Base-by-base conservation (phyloP, 176 grass and related monocot genomes). In the Carex littledalei region DNA sequence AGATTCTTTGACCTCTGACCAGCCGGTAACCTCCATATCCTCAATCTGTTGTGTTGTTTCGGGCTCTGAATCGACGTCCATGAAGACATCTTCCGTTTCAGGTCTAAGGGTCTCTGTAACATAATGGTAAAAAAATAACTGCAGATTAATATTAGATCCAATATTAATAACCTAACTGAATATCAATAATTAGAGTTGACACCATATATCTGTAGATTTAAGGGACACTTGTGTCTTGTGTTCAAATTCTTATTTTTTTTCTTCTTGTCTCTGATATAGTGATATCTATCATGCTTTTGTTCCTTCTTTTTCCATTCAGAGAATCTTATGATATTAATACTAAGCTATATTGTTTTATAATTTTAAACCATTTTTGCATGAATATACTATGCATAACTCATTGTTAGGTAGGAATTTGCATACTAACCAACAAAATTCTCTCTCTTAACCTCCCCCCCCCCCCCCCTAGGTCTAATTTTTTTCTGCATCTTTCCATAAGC, bases 1-100 rank as follows among this genome's bases (percentile, higher is more conserved):
- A 22, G 62, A 88, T 73, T 90, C 90, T 86, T 86, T 77, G 78
- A 92, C 75, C 31, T 86, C 81, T 76, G 84, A 70, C 88, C 82
- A 85, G 67, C 39, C 79, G 20, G 59, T 57, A 29, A 89, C 89
- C 78, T 80, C 85, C 82, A 86, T 89, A 80, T 87, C 78, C 86
- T 81, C 35, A 69, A 73, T 54, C 70, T 76, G 34, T 32, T 68
- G 58, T 88, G 82, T 67, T 71, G 87, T 67, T 76, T 88, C 84
- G 13, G 87, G 82, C 69, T 85, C 82, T 13, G 88, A 88, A 55
- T 95, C 89, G 43, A 92, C 90, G 85, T 98, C 95, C 95, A 92
- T 98, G 84, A 94, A 95, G 67, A 98, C 93, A 82, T 91, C 86
- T 76, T 88, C 84, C 60, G 87, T 86, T 92, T 98, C 91, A 78